Evolutionary conservation across 108 stramenopile species (phyloP), one percentile per base, ranked within the genome.

Genomic region (Stephanodiscus minutulus): DNA sequence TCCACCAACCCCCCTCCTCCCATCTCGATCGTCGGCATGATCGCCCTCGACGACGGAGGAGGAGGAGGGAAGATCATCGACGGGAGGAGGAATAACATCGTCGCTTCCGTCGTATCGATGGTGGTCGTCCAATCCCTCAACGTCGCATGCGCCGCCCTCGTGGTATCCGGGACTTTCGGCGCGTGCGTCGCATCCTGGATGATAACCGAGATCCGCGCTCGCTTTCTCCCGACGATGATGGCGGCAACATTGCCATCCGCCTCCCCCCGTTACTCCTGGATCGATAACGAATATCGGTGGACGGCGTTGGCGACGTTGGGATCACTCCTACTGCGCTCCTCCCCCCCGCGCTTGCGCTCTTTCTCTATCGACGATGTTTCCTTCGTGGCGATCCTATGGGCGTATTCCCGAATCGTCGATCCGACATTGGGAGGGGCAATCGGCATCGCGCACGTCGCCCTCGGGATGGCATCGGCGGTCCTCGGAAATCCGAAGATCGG

Each of bases 171-270:
- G 5, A 3, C 6, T 1, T 20, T 52, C 50, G 50, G 50, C 24
- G 50, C 50, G 24, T 52, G 24, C 50, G 24, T 52, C 50, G 50
- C 50, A 6, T 52, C 50, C 50, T 52, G 50, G 50, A 52, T 52
- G 22, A 52, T 52, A 7, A 5, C 18, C 3, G 24, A 21, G 5
- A 20, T 52, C 3, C 50, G 24, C 24, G 5, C 8, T 24, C 22
- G 24, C 20, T 3, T 52, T 7, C 20, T 52, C 20, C 50, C 50
- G 7, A 68, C 29, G 12, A 79, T 33, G 0, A 74, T 66, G 28
- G 73, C 73, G 33, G 43, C 49, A 11, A 47, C 35, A 21, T 36
- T 7, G 54, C 20, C 12, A 7, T 52, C 54, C 39, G 39, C 39
- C 39, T 39, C 39, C n/a, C n/a, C n/a, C n/a, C n/a, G n/a, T n/a